phyloP scores from a whole-genome alignment of 306 rosid genomes.

The Canavalia gladiata region DNA sequence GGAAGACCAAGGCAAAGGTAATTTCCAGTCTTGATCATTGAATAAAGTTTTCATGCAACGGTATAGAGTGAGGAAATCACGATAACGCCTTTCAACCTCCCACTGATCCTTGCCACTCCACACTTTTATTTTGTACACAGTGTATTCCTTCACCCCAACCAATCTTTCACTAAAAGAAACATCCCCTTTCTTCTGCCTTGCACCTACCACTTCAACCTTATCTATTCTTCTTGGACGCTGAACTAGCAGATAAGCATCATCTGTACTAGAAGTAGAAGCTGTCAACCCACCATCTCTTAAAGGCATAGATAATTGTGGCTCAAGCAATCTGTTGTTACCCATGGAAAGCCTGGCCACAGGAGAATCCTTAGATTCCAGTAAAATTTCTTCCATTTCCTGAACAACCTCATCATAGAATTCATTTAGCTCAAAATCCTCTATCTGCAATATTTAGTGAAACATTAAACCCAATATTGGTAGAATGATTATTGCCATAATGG shows the following conservation, averaged over 20 bases:
- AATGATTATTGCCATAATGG: constrained; percentile 25
- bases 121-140: constrained; percentile 84
- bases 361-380: constrained; percentile 83
- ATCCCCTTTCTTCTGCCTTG: constrained; percentile 94
- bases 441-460: constrained; percentile 64
- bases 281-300: constrained; percentile 89
- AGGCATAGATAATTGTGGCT: constrained; percentile 65
- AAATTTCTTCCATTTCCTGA: constrained; percentile 97
- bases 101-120: constrained; percentile 84
- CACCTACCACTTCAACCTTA: constrained; percentile 95
- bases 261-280: constrained; percentile 85
- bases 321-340: constrained; percentile 62
- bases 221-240: constrained; percentile 71
- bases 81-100: constrained; percentile 95
- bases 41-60: constrained; percentile 75
- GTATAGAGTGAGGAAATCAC: constrained; percentile 83
- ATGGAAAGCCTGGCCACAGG: constrained; percentile 66
- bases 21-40: constrained; percentile 73
- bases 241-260: constrained; percentile 60
- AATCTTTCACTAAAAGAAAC: constrained; percentile 95
- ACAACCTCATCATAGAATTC: constrained; percentile 88
- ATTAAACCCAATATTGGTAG: constrained; percentile 5
- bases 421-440: constrained; percentile 68
- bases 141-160: constrained; percentile 97
- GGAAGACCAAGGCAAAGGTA: constrained; percentile 90